A percentile compares a stretch with the other conserved stretches of the same genome.
Conservation (phyloP, 306 rosid species). For the Quercus rubra region DNA sequence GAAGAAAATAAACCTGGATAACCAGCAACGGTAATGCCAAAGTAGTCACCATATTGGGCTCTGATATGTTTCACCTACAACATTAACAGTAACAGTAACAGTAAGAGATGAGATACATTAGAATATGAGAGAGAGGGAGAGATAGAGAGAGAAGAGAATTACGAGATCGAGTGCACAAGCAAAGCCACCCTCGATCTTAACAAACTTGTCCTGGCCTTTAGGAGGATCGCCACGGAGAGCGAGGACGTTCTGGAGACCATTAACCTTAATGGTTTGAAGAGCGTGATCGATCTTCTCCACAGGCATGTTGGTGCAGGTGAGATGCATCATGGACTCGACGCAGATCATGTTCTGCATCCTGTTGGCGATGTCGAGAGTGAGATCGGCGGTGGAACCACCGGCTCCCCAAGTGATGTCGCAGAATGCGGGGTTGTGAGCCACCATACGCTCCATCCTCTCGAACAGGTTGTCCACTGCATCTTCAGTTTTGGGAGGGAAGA, state of each 20-base stretch:
- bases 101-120: background rate
- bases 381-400: conserved; percentile 91
- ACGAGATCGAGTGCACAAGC: conserved; percentile 94
- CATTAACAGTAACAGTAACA: background rate
- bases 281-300: conserved; percentile 92
- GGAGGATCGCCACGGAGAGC: conserved; percentile 98
- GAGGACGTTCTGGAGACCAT: conserved; percentile 92
- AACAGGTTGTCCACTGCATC: conserved; percentile 90
- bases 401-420: conserved; percentile 99
- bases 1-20: conserved; percentile 68
- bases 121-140: no score
- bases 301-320: conserved; percentile 98
- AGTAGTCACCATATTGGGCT: conserved; percentile 77
- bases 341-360: conserved; percentile 92
- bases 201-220: conserved; percentile 95
- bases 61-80: conserved; percentile 79
- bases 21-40: conserved; percentile 94
- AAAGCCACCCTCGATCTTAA: conserved; percentile 84
- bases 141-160: background rate
- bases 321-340: conserved; percentile 96
- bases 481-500: conserved; percentile 91
- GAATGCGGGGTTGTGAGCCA: conserved; percentile 81
- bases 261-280: conserved; percentile 71
- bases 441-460: conserved; percentile 98
- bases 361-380: conserved; percentile 83